Percentiles rank a stretch among this genome's conserved stretches.
These are phyloP conservation scores for Secale cereale DNA, from an alignment of 176 grass and related monocot genomes.

Conservation along the genomic window DNA sequence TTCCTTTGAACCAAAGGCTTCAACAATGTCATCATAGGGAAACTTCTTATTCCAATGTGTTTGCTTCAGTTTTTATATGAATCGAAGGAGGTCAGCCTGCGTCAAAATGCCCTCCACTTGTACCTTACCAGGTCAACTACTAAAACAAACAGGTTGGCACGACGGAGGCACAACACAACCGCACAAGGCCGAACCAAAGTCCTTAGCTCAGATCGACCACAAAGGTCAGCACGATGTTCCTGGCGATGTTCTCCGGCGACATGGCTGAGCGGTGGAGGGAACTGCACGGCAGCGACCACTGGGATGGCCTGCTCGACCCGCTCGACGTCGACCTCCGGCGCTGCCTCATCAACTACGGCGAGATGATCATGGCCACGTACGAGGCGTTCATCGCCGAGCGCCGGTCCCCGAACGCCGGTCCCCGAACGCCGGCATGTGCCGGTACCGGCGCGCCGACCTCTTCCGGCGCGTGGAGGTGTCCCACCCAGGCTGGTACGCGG, in stretches of 20 bases:
- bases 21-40: too few relatives aligned
- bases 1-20: too few relatives aligned
- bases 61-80: too few relatives aligned
- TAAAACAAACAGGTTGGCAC: constrained; percentile 25
- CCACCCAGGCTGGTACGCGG: constrained; percentile 41
- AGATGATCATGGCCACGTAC: constrained; percentile 56
- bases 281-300: constrained; percentile 63
- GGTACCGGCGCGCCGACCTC: constrained; percentile 48
- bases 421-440: constrained; percentile 59
- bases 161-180: neutral
- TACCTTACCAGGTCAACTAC: neutral
- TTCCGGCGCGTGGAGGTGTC: constrained; percentile 56
- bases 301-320: constrained; percentile 60
- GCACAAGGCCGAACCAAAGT: neutral
- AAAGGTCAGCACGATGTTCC: neutral
- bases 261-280: constrained; percentile 57
- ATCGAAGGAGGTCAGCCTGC: neutral
- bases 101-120: neutral
- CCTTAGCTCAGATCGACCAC: neutral
- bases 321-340: constrained; percentile 59
- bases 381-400: constrained; percentile 68
- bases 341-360: constrained; percentile 64
- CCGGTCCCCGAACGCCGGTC: constrained; percentile 71
- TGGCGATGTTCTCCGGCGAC: constrained; percentile 20
- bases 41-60: too few relatives aligned